phyloP scores from a whole-genome alignment of 352 stramenopile species.

The Pythium sukuiense region DNA sequence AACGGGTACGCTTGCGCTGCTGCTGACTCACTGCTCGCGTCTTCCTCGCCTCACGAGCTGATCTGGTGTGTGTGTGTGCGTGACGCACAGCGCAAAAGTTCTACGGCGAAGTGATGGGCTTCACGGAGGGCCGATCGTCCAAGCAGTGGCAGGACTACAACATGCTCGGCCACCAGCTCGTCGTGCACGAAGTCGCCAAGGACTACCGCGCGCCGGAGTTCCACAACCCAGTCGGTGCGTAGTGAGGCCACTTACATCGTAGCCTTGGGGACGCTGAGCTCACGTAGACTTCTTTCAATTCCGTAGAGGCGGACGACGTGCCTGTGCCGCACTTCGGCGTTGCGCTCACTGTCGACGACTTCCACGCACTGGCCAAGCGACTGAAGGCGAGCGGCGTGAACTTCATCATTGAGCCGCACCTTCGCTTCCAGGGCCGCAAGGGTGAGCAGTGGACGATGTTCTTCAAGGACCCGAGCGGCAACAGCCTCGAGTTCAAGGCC shows the following conservation, averaged over 20 bases:
- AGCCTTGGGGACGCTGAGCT: not conserved
- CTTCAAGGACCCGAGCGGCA: conserved; percentile 97
- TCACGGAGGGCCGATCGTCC: conserved; percentile 89
- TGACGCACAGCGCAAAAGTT: conserved; percentile 84
- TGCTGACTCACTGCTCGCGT: not conserved
- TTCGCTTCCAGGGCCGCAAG: conserved; percentile 92
- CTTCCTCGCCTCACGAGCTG: too few species aligned
- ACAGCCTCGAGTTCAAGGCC: conserved; percentile 99
- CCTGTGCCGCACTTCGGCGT: conserved; percentile 96
- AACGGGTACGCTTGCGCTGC: conserved; percentile 33
- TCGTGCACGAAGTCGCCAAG: conserved; percentile 89
- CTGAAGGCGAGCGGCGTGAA: conserved; percentile 76
- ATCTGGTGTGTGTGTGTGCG: not conserved
- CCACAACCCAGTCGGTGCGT: conserved; percentile 93
- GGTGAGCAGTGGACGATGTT: conserved; percentile 99
- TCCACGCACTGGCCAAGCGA: conserved; percentile 88
- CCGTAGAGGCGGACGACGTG: conserved; percentile 93
- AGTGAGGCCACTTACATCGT: not conserved
- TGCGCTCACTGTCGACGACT: conserved; percentile 91
- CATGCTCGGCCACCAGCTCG: conserved; percentile 87
- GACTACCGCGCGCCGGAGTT: conserved; percentile 94
- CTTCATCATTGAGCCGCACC: conserved; percentile 96
- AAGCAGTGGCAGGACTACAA: conserved; percentile 94
- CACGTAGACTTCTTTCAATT: not conserved
- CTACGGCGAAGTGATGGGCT: conserved; percentile 91